Base-by-base conservation (phyloP, 371 early-diverging fungal species). In the Apophysomyces ossiformis region DNA sequence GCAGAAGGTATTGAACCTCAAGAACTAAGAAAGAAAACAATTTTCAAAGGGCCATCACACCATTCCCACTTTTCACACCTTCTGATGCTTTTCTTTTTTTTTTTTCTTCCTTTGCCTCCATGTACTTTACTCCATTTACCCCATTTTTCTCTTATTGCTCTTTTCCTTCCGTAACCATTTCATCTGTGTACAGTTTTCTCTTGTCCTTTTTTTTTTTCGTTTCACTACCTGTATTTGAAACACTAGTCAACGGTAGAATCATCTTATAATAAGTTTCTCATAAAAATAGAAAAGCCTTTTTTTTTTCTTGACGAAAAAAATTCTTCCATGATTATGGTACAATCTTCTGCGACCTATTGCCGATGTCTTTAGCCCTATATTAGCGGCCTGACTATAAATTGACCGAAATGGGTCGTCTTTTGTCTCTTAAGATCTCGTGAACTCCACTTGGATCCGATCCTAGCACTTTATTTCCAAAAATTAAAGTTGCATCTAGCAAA, bases 1-100 rank as follows among this genome's bases (percentile, higher is more conserved):
- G 6, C 1, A 39, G 2, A 63, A 66, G 15, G 58, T 54, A 7
- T 60, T 73, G 36, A 38, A 45, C 37, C 69, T 73, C 66, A 76
- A 66, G 37, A 45, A 39, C 36, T 60, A 60, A 60, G 41, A 16
- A 41, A 60, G 21, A 50, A 50, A 50, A 47, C 6, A 39, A 58
- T 57, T 57, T 45, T 41, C 32, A 60, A 37, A 13, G 0, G 32
- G 2, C 32, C 32, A 26, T 26, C 32, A 26, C 1, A 26, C 32
- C 32, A 26, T 2, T 26, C 32, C 32, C 1, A 1, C 2, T 26
- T 26, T 60, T n/a, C 21, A 26, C 54, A 50, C 21, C 21, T 37
- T 9, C 32, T 2, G 32, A 26, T 26, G 32, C 32, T 32, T 36
- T 4, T 15, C 60, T 41, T 60, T 18, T 60, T 43, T 18, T 60